Evolutionary conservation across 164 flowering plant genomes (phyloP).

Genomic region (Umbilicus rupestris): DNA sequence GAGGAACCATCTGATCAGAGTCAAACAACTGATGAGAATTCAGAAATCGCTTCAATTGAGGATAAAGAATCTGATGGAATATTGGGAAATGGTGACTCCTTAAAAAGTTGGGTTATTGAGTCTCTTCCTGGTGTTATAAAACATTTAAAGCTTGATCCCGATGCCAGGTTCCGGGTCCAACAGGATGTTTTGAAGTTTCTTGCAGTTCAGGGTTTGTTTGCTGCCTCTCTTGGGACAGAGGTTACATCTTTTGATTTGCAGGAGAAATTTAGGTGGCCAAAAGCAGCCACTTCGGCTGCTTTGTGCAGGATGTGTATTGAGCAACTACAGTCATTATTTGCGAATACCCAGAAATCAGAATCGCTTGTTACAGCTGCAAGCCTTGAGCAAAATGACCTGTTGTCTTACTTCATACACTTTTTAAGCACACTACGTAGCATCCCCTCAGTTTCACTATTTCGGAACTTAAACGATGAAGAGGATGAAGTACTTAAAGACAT

Average conservation of each 20-base stretch:
- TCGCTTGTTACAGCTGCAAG: constrained; percentile 24
- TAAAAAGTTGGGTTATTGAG: constrained; percentile 81
- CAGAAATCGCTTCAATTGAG: constrained; percentile 65
- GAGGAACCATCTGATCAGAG: constrained; percentile 93
- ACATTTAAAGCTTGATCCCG: constrained; percentile 52
- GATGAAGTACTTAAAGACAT: constrained; percentile 56
- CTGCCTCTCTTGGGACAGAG: constrained; percentile 88
- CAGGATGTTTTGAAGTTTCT: constrained; percentile 81
- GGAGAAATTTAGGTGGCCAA: constrained; percentile 92
- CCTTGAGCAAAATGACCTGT: constrained; percentile 65
- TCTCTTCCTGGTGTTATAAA: constrained; percentile 66
- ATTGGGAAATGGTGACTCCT: constrained; percentile 38
- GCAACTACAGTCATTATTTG: constrained; percentile 68
- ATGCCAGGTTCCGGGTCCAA: constrained; percentile 54
- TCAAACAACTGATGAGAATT: constrained; percentile 90
- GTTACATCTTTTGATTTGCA: constrained; percentile 90
- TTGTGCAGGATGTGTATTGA: constrained; percentile 71
- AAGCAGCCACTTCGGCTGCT: constrained; percentile 58
- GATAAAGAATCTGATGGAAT: constrained; percentile 51
- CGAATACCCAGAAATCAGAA: constrained; percentile 72
- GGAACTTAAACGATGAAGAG: constrained; percentile 61
- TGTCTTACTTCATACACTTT: constrained; percentile 73
- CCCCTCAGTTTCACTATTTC: constrained; percentile 86
- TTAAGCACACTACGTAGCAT: constrained; percentile 63
- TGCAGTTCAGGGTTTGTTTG: constrained; percentile 86